Evolutionary conservation across 2,329 filamentous ascomycete genomes (phyloP).

Genomic region (Hypoxylon sp.): DNA sequence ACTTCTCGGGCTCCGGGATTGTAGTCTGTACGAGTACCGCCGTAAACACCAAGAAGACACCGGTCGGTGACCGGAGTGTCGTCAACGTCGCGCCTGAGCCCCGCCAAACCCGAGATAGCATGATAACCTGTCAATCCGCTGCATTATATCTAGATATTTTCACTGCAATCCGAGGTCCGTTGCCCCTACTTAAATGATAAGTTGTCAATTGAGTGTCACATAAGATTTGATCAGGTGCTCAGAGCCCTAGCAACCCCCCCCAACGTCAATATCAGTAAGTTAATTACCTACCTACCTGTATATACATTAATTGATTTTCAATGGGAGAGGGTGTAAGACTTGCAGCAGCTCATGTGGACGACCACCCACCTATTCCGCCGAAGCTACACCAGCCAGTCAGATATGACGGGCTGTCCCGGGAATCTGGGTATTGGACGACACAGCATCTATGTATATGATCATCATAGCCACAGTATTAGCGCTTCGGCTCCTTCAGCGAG

Average conservation of each 20-base stretch:
- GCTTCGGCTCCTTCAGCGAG: slow-evolving; percentile 16
- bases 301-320: background rate
- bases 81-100: background rate
- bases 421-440: slow-evolving; percentile 37
- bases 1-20: background rate
- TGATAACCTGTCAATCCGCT: no score
- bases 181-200: no score
- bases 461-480: slow-evolving; percentile 12
- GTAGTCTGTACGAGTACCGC: background rate
- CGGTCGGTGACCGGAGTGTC: background rate
- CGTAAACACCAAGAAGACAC: background rate
- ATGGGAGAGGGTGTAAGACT: slow-evolving; percentile 3
- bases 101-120: no score
- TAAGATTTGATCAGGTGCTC: no score
- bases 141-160: no score
- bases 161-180: no score
- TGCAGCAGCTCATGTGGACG: slow-evolving; percentile 9
- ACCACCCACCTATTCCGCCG: slow-evolving; percentile 13
- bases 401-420: slow-evolving; percentile 20
- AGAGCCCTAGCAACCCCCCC: no score
- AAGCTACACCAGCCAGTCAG: slow-evolving; percentile 16
- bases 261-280: no score
- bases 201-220: no score
- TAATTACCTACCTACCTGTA: background rate
- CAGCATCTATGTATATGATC: slow-evolving; percentile 16